Evolutionary conservation across 2,329 filamentous ascomycete species (phyloP).

Genomic region (Zalaria obscura): DNA sequence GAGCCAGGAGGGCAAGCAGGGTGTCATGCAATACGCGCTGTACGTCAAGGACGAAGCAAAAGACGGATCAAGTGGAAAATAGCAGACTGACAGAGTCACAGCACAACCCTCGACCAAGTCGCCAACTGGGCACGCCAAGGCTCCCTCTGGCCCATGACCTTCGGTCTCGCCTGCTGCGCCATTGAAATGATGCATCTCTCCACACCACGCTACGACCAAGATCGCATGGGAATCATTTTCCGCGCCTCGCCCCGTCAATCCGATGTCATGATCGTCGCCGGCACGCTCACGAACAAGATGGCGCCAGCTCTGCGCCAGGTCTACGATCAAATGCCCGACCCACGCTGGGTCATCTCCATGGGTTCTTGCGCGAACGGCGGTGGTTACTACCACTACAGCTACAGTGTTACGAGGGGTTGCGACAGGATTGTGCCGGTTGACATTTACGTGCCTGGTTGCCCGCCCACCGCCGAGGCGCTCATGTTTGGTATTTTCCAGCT

Average conservation of each 20-base stretch:
- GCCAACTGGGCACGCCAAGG: slow-evolving; percentile 75
- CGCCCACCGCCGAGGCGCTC: slow-evolving; percentile 37
- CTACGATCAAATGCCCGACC: slow-evolving; percentile 89
- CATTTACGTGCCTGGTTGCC: slow-evolving; percentile 64
- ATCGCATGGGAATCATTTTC: slow-evolving; percentile 81
- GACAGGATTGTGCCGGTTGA: slow-evolving; percentile 69
- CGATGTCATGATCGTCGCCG: slow-evolving; percentile 87
- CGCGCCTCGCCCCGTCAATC: slow-evolving; percentile 75
- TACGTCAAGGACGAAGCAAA: slow-evolving; percentile 34
- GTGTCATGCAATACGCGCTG: slow-evolving; percentile 73
- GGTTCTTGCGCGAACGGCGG: slow-evolving; percentile 74
- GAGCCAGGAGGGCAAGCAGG: slow-evolving; percentile 68
- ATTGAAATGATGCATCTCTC: slow-evolving; percentile 90
- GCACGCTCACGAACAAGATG: slow-evolving; percentile 94
- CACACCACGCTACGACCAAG: slow-evolving; percentile 78
- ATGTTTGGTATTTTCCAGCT: slow-evolving; percentile 56
- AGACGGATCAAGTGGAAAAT: background rate
- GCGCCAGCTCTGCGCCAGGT: slow-evolving; percentile 74
- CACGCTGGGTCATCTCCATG: slow-evolving; percentile 73
- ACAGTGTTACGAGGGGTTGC: slow-evolving; percentile 60
- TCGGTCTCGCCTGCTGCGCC: slow-evolving; percentile 78
- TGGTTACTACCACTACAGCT: slow-evolving; percentile 74
- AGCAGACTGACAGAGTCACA: slow-evolving; percentile 21
- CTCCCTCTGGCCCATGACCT: slow-evolving; percentile 80
- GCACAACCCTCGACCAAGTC: slow-evolving; percentile 64